Conservation (phyloP, 78 protist species). For the Dictyostelium capitatum region DNA sequence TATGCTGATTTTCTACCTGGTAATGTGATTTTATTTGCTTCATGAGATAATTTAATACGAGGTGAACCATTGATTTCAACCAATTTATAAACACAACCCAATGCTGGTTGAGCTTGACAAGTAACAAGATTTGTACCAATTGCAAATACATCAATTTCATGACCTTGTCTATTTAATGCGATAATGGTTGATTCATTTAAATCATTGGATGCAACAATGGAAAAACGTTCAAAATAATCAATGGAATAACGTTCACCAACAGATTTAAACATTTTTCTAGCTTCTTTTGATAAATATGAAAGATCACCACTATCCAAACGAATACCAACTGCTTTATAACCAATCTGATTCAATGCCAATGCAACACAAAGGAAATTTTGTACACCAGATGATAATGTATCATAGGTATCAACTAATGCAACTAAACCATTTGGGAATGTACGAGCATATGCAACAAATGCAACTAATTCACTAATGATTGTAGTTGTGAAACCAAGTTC, state of each 20-base stretch:
- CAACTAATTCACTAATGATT: slow-evolving; percentile 92
- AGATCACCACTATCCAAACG: slow-evolving; percentile 97
- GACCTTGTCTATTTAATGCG: slow-evolving; percentile 85
- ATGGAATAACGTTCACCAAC: slow-evolving; percentile 35
- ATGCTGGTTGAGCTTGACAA: slow-evolving; percentile 95
- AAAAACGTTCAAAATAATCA: slow-evolving; percentile 59
- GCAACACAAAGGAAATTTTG: slow-evolving; percentile 94
- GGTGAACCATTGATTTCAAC: slow-evolving; percentile 90
- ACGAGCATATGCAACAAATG: slow-evolving; percentile 95
- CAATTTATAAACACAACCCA: slow-evolving; percentile 97
- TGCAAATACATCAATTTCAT: slow-evolving; percentile 93
- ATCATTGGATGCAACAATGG: slow-evolving; percentile 94
- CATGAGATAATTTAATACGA: slow-evolving; percentile 91
- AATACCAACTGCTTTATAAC: slow-evolving; percentile 91
- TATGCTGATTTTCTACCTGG: slow-evolving; percentile 90
- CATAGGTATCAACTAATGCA: slow-evolving; percentile 96
- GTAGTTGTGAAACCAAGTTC: slow-evolving; percentile 60
- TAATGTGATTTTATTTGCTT: slow-evolving; percentile 85
- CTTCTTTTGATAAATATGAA: slow-evolving; percentile 83
- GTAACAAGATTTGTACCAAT: slow-evolving; percentile 96
- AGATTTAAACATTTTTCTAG: slow-evolving; percentile 58
- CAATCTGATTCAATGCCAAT: slow-evolving; percentile 84
- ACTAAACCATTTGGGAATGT: slow-evolving; percentile 94
- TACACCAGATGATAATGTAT: slow-evolving; percentile 92
- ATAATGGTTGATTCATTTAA: slow-evolving; percentile 89